Percentiles rank a stretch among this genome's conserved stretches.
Conservation (phyloP, 768 basidiomycete genomes). For the Chalciporus sphaerocephalus region DNA sequence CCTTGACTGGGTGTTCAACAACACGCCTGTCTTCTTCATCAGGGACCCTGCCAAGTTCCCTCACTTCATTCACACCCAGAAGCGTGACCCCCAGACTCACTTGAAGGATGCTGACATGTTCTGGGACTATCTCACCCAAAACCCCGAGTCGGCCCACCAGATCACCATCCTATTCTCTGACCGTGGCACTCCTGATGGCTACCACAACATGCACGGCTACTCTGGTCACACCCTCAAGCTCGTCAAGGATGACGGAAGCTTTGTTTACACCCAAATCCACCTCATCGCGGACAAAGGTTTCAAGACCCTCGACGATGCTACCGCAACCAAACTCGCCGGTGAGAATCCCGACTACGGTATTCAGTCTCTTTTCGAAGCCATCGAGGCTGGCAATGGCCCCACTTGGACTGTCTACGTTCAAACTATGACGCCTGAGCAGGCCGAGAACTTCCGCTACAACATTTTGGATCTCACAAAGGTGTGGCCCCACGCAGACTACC, state of each 20-base stretch:
- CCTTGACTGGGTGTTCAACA: slow-evolving; percentile 90
- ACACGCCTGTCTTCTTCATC: slow-evolving; percentile 90
- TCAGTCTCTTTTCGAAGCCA: slow-evolving; percentile 72
- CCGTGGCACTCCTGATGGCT: slow-evolving; percentile 90
- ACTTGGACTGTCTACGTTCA: slow-evolving; percentile 90
- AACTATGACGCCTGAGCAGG: slow-evolving; percentile 91
- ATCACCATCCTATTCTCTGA: slow-evolving; percentile 92
- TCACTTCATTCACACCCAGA: slow-evolving; percentile 92
- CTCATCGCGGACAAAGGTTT: slow-evolving; percentile 73
- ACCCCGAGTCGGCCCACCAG: slow-evolving; percentile 87
- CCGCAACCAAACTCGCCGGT: slow-evolving; percentile 62
- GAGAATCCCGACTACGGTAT: slow-evolving; percentile 84
- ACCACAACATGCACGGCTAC: slow-evolving; percentile 85
- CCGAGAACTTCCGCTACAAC: slow-evolving; percentile 87
- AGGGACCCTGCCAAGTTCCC: slow-evolving; percentile 86
- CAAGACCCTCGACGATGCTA: slow-evolving; percentile 71
- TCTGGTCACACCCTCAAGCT: slow-evolving; percentile 91
- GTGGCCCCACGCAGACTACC: slow-evolving; percentile 84
- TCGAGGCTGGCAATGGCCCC: slow-evolving; percentile 77
- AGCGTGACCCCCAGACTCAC: slow-evolving; percentile 89
- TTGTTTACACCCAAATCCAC: slow-evolving; percentile 86
- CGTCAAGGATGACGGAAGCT: slow-evolving; percentile 78
- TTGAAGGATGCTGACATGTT: slow-evolving; percentile 83
- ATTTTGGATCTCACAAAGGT: slow-evolving; percentile 88
- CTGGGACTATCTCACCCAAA: slow-evolving; percentile 87